Base-by-base conservation (phyloP, 2,329 filamentous ascomycete species). In the Drechslerella dactyloides region DNA sequence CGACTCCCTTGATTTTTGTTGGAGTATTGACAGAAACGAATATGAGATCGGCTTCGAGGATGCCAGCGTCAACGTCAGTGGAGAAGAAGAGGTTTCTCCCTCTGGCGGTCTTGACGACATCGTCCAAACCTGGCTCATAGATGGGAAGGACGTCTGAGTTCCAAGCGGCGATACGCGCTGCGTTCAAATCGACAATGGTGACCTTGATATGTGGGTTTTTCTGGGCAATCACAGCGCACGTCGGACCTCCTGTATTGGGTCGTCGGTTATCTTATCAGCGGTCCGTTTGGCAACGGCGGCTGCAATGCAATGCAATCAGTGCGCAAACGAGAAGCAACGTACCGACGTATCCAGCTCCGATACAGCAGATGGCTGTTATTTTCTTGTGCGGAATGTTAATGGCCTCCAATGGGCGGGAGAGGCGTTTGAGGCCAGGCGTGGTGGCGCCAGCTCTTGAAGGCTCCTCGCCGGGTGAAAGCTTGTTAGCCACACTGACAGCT, bases 1-100 rank as follows among this genome's bases (percentile, higher is more conserved):
- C 90, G 21, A 86, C 81, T 61, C 90, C 90, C 53, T 84, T 85
- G 37, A 82, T 84, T 81, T 92, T 93, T 48, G 90, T 92, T 1
- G 90, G 90, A 0, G 90, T 93, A 78, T 92, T 91, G 75, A 93
- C 90, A 13, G 88, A 86, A 62, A 93, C 85, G 69, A 93, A 85
- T 64, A 93, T 85, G 50, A 93, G 80, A 77, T 93, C 89, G 11
- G 90, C 89, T 73, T 87, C 85, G 23, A 82, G 79, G 69, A 93
- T 89, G 69, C 82, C 83, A 73, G 80, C 81, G 19, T 83, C 83
- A 8, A 90, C 83, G 59, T 91, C 84, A 19, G 86, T 89, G 1
- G 89, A 88, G 81, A 93, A 93, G 81, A 87, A 84, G 17, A 93
- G 82, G 79, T 93, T 93, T 11, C 86, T 84, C 57, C 80, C 77